These are phyloP conservation scores for Bathelium albidoporum DNA, from an alignment of 495 filamentous ascomycete species.

Conservation along the genomic window DNA sequence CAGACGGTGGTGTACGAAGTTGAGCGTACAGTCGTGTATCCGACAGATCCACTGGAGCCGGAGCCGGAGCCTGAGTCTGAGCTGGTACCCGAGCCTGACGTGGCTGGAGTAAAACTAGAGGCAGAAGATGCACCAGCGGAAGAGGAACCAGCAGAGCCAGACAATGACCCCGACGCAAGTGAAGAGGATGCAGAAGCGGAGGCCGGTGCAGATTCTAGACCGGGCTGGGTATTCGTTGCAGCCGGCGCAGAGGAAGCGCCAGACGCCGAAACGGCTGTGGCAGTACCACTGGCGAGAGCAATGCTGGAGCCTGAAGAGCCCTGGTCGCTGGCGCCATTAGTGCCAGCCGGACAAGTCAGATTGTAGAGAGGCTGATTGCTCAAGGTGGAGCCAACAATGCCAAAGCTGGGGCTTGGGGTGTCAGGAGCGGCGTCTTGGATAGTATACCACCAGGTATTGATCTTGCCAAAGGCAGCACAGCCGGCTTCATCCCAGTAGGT, in stretches of 20 bases:
- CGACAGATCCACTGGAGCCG: constrained; percentile 4
- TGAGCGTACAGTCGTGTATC: neutral
- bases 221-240: neutral
- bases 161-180: neutral
- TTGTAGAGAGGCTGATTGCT: constrained; percentile 27
- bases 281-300: neutral
- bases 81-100: constrained; percentile 32
- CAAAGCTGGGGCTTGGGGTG: constrained; percentile 60
- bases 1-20: neutral
- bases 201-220: neutral
- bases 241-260: neutral
- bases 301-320: neutral
- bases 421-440: constrained; percentile 53
- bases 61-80: constrained; percentile 12
- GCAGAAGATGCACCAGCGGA: neutral
- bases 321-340: neutral
- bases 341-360: constrained; percentile 20
- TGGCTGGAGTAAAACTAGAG: no score
- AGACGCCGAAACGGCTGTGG: neutral
- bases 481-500: constrained; percentile 70
- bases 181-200: neutral
- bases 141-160: neutral
- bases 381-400: constrained; percentile 44
- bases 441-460: constrained; percentile 70
- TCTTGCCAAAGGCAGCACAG: constrained; percentile 56